phyloP scores from a whole-genome alignment of 805 yeast species.

The Pichia rugopelliculosa region DNA sequence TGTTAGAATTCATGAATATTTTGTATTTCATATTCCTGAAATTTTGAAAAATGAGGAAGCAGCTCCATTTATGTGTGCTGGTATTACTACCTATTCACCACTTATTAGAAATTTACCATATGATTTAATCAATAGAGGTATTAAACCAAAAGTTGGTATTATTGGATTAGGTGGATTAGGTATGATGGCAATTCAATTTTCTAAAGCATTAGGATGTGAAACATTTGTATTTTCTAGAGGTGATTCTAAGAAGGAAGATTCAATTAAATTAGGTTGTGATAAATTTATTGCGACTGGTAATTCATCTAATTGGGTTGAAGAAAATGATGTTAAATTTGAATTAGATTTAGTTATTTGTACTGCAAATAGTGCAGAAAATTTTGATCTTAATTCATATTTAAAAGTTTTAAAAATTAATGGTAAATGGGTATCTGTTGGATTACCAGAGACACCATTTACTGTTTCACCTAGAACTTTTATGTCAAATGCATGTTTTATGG shows the following conservation, averaged over 20 bases:
- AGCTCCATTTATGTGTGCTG: conserved; percentile 75
- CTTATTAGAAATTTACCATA: conserved; percentile 37
- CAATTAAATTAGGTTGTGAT: conserved; percentile 48
- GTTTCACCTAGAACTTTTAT: conserved; percentile 37
- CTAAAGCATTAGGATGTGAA: conserved; percentile 57
- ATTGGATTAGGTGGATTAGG: conserved; percentile 66
- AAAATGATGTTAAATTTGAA: conserved; percentile 18
- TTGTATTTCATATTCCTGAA: conserved; percentile 59
- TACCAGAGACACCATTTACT: conserved; percentile 45
- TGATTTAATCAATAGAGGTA: conserved; percentile 26
- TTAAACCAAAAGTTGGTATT: conserved; percentile 43
- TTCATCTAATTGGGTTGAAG: conserved; percentile 27
- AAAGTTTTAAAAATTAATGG: conserved; percentile 50
- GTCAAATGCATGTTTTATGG: conserved; percentile 41
- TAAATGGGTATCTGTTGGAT: conserved; percentile 56
- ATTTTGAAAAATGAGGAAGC: conserved; percentile 43
- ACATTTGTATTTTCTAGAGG: conserved; percentile 52
- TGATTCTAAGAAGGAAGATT: conserved; percentile 42
- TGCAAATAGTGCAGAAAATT: conserved; percentile 43
- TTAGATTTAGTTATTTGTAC: conserved; percentile 48
- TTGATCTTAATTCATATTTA: conserved; percentile 43
- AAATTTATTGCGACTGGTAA: conserved; percentile 44
- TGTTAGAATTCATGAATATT: conserved; percentile 55
- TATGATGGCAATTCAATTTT: conserved; percentile 53
- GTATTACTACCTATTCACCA: conserved; percentile 67